These are phyloP conservation scores for Lipomyces orientalis DNA, from an alignment of 805 yeast genomes.

Conservation along the genomic window DNA sequence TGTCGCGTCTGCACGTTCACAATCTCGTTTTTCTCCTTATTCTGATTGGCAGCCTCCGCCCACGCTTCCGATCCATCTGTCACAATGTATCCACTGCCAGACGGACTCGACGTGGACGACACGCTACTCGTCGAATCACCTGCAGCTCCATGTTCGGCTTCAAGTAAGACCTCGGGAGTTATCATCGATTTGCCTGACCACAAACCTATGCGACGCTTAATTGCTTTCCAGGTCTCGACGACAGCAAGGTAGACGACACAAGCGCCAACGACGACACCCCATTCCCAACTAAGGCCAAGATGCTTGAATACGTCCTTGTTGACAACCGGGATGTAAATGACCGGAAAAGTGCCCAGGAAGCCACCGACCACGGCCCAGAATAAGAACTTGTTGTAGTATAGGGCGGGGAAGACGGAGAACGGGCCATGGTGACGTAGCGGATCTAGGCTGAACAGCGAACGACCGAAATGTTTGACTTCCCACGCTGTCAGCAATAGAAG, in stretches of 20 bases:
- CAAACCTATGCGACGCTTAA: conserved; percentile 55
- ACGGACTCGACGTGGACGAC: not conserved
- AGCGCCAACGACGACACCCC: conserved; percentile 73
- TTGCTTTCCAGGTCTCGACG: conserved; percentile 70
- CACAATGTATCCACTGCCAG: not conserved
- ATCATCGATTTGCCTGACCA: conserved; percentile 32
- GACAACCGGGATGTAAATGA: conserved; percentile 89
- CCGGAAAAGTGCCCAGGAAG: conserved; percentile 74
- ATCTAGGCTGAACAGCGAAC: conserved; percentile 68
- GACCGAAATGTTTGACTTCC: conserved; percentile 78
- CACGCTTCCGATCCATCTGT: not conserved
- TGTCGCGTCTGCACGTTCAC: not conserved
- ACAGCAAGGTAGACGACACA: conserved; percentile 64
- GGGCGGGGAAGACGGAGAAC: conserved; percentile 52
- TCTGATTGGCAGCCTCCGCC: not conserved
- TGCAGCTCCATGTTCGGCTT: not conserved
- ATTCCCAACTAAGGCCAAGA: conserved; percentile 71
- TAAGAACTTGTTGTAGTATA: conserved; percentile 76
- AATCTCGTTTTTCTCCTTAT: not conserved
- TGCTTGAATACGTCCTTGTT: conserved; percentile 78
- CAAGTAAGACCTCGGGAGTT: not conserved
- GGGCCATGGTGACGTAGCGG: conserved; percentile 50
- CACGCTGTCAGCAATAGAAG: conserved; percentile 80
- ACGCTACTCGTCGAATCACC: not conserved
- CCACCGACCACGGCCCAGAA: conserved; percentile 84